Base-by-base conservation (phyloP, 1,284 basidiomycete species). In the Wallemia hederae region DNA sequence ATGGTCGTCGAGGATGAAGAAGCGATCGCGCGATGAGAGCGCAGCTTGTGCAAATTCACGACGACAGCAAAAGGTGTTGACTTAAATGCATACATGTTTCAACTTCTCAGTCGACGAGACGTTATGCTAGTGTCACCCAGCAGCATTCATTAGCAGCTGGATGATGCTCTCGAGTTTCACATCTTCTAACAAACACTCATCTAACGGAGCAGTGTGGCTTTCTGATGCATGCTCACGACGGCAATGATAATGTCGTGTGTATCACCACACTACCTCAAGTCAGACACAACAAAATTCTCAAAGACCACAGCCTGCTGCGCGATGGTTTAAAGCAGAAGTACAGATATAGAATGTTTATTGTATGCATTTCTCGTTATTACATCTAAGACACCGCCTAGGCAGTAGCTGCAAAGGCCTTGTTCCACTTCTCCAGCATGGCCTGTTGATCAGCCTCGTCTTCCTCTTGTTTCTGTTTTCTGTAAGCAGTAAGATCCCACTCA, bases 401-500 rank as follows among this genome's bases (percentile, higher is more conserved):
- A 11, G 39, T 49, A 15, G 39, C 39, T 11, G 39, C 39, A 22
- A 49, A 49, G 3, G 39, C 39, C n/a, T 14, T 49, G 39, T 49
- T 49, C 39, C 39, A 49, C n/a, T 49, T 49, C 39, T 49, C 39
- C 11, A 49, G 39, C 39, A 49, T 49, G 19, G 39, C 39, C 11
- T 14, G 14, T n/a, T 49, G 39, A 22, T 49, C 39, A 49, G 39
- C 39, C 39, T 49, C 39, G 19, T 49, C 77, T 64, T 78, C 82
- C 33, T 78, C 78, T 65, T 82, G 79, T 66, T 79, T 74, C 70
- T 80, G 70, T 62, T 73, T 72, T 63, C 81, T 73, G 69, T 80
- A 85, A 64, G 77, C 74, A 34, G 74, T 71, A 33, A 85, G 69
- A 70, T 85, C 82, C 81, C 81, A 85, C 28, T 81, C 81, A 27